These are phyloP conservation scores for Aschersonia sp. DNA, from an alignment of 2,329 filamentous ascomycete species.

Conservation along the genomic window DNA sequence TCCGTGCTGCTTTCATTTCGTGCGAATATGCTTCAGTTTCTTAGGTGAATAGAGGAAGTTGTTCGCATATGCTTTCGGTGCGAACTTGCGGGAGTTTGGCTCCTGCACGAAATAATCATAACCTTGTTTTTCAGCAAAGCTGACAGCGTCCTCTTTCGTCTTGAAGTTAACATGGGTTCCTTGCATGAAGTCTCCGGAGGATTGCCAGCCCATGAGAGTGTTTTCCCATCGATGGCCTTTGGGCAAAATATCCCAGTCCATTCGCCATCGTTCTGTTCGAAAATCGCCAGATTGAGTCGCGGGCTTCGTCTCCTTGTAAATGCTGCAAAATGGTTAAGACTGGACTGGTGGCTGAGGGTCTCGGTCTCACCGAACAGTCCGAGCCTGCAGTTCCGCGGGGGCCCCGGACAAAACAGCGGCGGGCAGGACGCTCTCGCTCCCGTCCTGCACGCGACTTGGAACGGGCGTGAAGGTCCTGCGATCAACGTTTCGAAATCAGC, in stretches of 20 bases:
- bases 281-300: slow-evolving; percentile 90
- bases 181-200: slow-evolving; percentile 88
- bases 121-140: slow-evolving; percentile 94
- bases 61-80: slow-evolving; percentile 90
- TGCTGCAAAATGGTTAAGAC: slow-evolving; percentile 36
- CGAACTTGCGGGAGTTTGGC: slow-evolving; percentile 73
- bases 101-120: slow-evolving; percentile 99
- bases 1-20: slow-evolving; percentile 42
- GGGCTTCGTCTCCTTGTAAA: slow-evolving; percentile 84
- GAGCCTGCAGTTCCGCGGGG: slow-evolving; percentile 82
- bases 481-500: too few relatives aligned
- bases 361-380: slow-evolving; percentile 68
- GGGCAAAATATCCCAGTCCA: slow-evolving; percentile 92
- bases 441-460: slow-evolving; percentile 78
- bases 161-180: slow-evolving; percentile 84
- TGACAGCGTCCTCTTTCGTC: slow-evolving; percentile 84
- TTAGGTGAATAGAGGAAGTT: slow-evolving; percentile 79
- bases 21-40: slow-evolving; percentile 77
- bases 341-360: not conserved
- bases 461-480: slow-evolving; percentile 77
- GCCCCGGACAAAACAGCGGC: slow-evolving; percentile 85
- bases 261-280: slow-evolving; percentile 76
- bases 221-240: slow-evolving; percentile 99
- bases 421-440: slow-evolving; percentile 67
- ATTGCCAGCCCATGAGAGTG: slow-evolving; percentile 96